Evolutionary conservation across 345 rosid genomes (phyloP).

Genomic region (Citrus sp.): DNA sequence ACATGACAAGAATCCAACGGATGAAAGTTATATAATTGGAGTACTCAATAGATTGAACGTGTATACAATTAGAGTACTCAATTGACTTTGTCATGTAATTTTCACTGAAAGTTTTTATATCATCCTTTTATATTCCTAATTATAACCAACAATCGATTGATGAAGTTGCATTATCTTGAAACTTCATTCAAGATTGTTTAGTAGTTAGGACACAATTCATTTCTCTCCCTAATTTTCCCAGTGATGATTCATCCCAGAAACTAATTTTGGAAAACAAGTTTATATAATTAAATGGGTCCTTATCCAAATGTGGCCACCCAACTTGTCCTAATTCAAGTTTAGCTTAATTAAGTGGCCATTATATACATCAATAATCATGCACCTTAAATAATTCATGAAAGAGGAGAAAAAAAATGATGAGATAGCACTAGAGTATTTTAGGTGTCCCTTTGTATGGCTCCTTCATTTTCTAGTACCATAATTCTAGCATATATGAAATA

Average conservation of each 20-base stretch:
- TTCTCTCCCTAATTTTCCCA: not conserved
- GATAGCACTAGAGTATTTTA: not conserved
- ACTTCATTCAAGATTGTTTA: not conserved
- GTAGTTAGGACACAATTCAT: not conserved
- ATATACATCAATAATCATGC: not conserved
- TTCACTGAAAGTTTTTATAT: no score
- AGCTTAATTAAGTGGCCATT: not conserved
- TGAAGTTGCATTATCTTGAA: not conserved
- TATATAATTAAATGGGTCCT: not conserved
- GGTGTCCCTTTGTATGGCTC: not conserved
- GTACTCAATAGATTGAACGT: not conserved
- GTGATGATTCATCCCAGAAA: no score
- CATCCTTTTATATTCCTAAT: not conserved
- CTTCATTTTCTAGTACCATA: not conserved
- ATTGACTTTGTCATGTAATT: not conserved
- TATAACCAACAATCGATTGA: not conserved
- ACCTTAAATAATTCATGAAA: slow-evolving; percentile 8
- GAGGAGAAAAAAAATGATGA: not conserved
- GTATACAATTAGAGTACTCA: not conserved
- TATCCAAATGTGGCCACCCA: not conserved
- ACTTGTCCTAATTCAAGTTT: not conserved
- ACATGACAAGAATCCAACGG: no score
- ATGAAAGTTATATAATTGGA: no score
- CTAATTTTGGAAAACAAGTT: not conserved
- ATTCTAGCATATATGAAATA: no score